Base-by-base conservation (phyloP, 2,329 filamentous ascomycete species). In the Penicillium sp. region DNA sequence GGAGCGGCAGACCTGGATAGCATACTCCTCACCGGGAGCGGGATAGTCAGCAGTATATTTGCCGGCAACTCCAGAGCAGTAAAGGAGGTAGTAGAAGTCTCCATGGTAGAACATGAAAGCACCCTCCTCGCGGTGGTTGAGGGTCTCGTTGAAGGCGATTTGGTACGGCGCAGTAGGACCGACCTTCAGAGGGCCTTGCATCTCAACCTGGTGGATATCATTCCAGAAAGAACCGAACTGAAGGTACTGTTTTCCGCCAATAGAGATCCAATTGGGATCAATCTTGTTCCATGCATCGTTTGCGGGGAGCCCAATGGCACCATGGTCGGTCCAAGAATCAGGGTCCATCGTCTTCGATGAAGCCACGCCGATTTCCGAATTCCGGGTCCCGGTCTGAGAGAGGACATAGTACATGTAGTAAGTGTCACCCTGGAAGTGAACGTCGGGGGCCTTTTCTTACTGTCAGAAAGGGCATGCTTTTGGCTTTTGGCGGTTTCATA, bases 201-300 rank as follows among this genome's bases (percentile, higher is more conserved):
- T 69, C 28, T 65, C 54, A 1, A 78, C 74, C 55, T 78, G 75
- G 67, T 75, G 82, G 40, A 85, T 70, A 52, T 79, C 74, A 7
- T 66, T 60, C 80, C 80, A 86, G 71, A 83, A 85, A n/a, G 76
- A 81, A 32, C 82, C 82, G 43, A 83, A 85, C 44, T 70, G 76
- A 47, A 80, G 61, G 41, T 71, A 69, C 47, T 71, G 70, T 7
- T 48, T 54, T 27, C 46, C 54, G 36, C 60, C 62, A 8, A 64
- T 66, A 17, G 61, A 52, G 44, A 78, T 59, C 25, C 79, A 63
- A 49, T 75, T 76, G 7, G 70, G 62, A 52, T 80, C 83, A 51
- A 86, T 80, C 35, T 74, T 72, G 50, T 80, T 80, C 62, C 76
- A 80, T 7, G 56, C 33, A 52, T 4, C 54, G 35, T 17, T 60